A percentile compares a stretch with the other conserved stretches of the same genome.
phyloP scores from a whole-genome alignment of 352 stramenopile genomes.

The Pilasporangium apinafurcum region DNA sequence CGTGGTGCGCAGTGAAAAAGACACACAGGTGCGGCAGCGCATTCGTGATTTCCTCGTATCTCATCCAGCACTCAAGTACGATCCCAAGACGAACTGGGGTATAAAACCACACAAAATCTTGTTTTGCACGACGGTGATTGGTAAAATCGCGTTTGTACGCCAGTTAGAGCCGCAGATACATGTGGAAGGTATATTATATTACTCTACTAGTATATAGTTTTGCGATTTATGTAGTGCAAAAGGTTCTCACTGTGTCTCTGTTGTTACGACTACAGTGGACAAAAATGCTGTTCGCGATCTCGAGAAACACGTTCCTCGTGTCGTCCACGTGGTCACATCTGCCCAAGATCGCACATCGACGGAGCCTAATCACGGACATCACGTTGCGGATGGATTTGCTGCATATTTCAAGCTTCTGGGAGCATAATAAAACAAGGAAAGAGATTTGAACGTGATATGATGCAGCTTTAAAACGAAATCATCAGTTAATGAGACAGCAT shows the following conservation, averaged over 20 bases:
- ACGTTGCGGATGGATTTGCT: conserved; percentile 61
- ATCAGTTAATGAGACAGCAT: background rate
- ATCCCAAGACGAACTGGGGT: conserved; percentile 11
- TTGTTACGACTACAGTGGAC: conserved; percentile 31
- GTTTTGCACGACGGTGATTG: conserved; percentile 70
- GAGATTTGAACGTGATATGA: background rate
- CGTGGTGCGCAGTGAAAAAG: conserved; percentile 23
- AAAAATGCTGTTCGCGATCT: conserved; percentile 42
- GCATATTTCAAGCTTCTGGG: conserved; percentile 62
- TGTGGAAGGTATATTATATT: conserved; percentile 55
- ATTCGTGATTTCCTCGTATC: conserved; percentile 42
- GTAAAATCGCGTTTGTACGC: conserved; percentile 82
- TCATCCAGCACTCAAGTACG: conserved; percentile 17
- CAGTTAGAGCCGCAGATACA: conserved; percentile 82
- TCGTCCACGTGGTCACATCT: conserved; percentile 47
- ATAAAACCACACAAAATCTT: conserved; percentile 70
- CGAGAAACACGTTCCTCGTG: conserved; percentile 71
- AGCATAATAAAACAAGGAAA: conserved; percentile 4
- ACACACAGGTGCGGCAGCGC: conserved; percentile 21
- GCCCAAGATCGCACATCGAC: conserved; percentile 11
- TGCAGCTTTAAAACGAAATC: conserved; percentile 14
- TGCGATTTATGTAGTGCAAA: background rate
- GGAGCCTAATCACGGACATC: conserved; percentile 27
- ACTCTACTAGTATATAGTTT: background rate
- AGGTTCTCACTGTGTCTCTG: conserved; percentile 3